Evolutionary conservation across 495 filamentous ascomycete species (phyloP).

Genomic region (Hypoxylon intermedium): DNA sequence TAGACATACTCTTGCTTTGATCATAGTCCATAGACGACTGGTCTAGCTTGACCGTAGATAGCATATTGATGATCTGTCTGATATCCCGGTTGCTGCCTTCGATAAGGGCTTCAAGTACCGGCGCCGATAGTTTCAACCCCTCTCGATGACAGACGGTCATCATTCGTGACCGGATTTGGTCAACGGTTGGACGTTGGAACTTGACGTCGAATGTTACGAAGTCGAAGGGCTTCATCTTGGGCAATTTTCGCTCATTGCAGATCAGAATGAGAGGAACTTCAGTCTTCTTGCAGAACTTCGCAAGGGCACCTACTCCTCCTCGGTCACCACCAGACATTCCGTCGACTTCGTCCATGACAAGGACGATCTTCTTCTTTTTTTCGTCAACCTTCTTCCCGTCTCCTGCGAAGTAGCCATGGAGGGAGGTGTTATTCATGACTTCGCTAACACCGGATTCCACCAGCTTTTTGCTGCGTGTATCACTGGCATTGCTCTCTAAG

Average conservation of each 20-base stretch:
- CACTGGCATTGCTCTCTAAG: slow-evolving; percentile 93
- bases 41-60: slow-evolving; percentile 90
- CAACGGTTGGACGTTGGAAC: slow-evolving; percentile 86
- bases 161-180: slow-evolving; percentile 86
- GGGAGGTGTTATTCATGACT: slow-evolving; percentile 89
- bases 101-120: slow-evolving; percentile 92
- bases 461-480: slow-evolving; percentile 96
- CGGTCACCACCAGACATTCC: slow-evolving; percentile 98
- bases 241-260: slow-evolving; percentile 90
- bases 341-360: slow-evolving; percentile 99
- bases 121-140: slow-evolving; percentile 80
- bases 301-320: slow-evolving; percentile 92
- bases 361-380: slow-evolving; percentile 86
- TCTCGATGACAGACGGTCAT: slow-evolving; percentile 95
- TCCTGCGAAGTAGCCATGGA: slow-evolving; percentile 90
- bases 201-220: slow-evolving; percentile 79
- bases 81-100: slow-evolving; percentile 96
- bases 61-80: slow-evolving; percentile 98
- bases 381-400: slow-evolving; percentile 79
- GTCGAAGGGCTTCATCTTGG: slow-evolving; percentile 99
- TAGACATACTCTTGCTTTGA: slow-evolving; percentile 88
- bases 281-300: slow-evolving; percentile 91
- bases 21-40: slow-evolving; percentile 79
- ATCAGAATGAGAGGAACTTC: slow-evolving; percentile 95
- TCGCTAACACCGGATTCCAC: slow-evolving; percentile 86